Evolutionary conservation across 495 filamentous ascomycete genomes (phyloP).

Genomic region (Xylaria castorea): DNA sequence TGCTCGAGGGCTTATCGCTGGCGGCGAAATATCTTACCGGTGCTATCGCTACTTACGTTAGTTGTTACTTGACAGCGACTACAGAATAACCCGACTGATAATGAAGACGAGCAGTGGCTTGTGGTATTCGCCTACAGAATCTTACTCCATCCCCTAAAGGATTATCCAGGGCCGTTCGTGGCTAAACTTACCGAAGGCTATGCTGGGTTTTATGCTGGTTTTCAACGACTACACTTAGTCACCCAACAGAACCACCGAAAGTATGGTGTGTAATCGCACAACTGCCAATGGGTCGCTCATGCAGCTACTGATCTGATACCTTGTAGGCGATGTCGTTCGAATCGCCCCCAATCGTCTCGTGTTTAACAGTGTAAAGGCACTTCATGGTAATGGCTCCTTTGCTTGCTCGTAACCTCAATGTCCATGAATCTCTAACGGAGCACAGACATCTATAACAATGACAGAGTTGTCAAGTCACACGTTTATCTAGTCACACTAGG

Average conservation of each 20-base stretch:
- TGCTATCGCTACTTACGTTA: constrained; percentile 5
- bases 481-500: constrained; percentile 17
- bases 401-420: background rate
- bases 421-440: constrained; percentile 38
- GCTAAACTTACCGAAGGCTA: constrained; percentile 53
- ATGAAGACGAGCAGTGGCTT: constrained; percentile 17
- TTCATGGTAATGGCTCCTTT: constrained; percentile 44
- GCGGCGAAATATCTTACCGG: background rate
- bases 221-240: constrained; percentile 52
- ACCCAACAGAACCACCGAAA: constrained; percentile 48
- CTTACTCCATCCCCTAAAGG: constrained; percentile 43
- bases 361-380: constrained; percentile 49
- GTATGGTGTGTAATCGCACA: constrained; percentile 39
- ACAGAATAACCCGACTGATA: background rate
- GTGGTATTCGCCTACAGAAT: constrained; percentile 27
- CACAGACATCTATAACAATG: constrained; percentile 54
- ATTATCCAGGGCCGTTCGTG: constrained; percentile 59
- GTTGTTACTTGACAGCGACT: background rate
- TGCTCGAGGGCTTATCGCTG: background rate
- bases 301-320: background rate
- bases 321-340: constrained; percentile 44
- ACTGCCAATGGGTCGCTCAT: background rate
- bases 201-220: constrained; percentile 47
- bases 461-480: constrained; percentile 51
- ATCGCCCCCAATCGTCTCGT: constrained; percentile 57